Evolutionary conservation across 2,329 filamentous ascomycete genomes (phyloP).

Genomic region (Ceratocystis eucalypticola): DNA sequence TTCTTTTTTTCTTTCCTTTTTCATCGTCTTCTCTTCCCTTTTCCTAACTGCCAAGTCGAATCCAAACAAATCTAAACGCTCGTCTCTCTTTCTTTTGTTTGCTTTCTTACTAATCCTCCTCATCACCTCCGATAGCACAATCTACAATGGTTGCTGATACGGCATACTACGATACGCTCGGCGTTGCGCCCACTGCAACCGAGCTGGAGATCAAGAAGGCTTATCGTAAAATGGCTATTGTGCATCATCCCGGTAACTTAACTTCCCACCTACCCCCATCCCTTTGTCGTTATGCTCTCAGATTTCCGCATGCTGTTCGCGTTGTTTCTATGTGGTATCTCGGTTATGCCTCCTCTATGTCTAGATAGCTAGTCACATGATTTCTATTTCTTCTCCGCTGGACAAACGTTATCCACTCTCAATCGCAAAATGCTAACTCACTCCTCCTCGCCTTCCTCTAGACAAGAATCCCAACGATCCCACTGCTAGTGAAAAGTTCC

Average conservation of each 20-base stretch:
- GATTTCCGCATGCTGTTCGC: not conserved
- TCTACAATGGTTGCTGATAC: constrained; percentile 70
- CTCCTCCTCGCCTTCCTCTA: constrained; percentile 26
- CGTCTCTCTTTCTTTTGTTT: constrained; percentile 4
- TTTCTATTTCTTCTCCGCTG: not conserved
- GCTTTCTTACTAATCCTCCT: not conserved
- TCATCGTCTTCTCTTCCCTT: constrained; percentile 2
- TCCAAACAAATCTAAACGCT: not conserved
- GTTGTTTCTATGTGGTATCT: not conserved
- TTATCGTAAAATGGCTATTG: constrained; percentile 86
- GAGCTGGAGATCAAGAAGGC: constrained; percentile 95
- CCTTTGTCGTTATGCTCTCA: not conserved
- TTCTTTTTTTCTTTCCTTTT: constrained; percentile 8
- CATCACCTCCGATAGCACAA: not conserved
- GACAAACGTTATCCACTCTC: not conserved
- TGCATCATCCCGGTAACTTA: constrained; percentile 67
- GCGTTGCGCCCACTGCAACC: constrained; percentile 70
- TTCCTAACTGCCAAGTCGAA: too few relatives aligned
- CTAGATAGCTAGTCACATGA: not conserved
- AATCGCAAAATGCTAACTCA: constrained; percentile 3
- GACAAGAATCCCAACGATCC: constrained; percentile 98
- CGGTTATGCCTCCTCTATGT: not conserved
- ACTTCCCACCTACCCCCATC: constrained; percentile 21
- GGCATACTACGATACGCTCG: constrained; percentile 74
- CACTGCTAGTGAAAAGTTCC: constrained; percentile 85